These are phyloP conservation scores for Botrytis fragariae DNA, from an alignment of 2,329 filamentous ascomycete species.

Conservation along the genomic window DNA sequence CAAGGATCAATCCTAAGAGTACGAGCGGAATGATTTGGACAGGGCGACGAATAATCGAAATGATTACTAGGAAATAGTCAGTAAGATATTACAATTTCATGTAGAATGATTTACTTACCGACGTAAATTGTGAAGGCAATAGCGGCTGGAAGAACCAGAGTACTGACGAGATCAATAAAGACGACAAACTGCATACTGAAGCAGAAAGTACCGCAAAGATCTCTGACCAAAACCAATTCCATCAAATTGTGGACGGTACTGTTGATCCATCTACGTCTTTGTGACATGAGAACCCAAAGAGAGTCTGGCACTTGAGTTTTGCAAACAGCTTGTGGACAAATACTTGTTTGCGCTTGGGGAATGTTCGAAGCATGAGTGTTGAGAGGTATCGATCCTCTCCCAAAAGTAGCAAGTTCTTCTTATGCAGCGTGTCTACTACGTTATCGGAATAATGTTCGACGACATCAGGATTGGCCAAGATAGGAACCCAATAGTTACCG, in stretches of 20 bases:
- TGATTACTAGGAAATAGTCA: conserved; percentile 59
- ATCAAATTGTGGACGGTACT: conserved; percentile 98
- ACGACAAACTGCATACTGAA: conserved; percentile 99
- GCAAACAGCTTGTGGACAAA: conserved; percentile 97
- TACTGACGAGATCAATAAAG: conserved; percentile 91
- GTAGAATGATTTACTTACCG: conserved; percentile 55
- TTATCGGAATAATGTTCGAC: conserved; percentile 99
- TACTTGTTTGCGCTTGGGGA: conserved; percentile 97
- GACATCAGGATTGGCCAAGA: conserved; percentile 95
- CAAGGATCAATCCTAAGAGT: conserved; percentile 84
- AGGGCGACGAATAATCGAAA: conserved; percentile 73
- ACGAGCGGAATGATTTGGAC: conserved; percentile 89
- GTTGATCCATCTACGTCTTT: conserved; percentile 98
- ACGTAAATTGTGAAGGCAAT: conserved; percentile 98
- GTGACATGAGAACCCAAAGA: conserved; percentile 89
- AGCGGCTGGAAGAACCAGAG: conserved; percentile 89
- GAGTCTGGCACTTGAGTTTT: conserved; percentile 95
- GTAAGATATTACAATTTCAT: not conserved
- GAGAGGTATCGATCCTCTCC: conserved; percentile 95
- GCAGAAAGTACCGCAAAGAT: conserved; percentile 97
- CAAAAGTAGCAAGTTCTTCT: conserved; percentile 89
- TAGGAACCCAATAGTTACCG: conserved; percentile 98
- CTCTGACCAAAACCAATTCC: conserved; percentile 91
- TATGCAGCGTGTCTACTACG: conserved; percentile 95
- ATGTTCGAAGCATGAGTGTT: conserved; percentile 96